These are phyloP conservation scores for Niebla homalea DNA, from an alignment of 495 filamentous ascomycete genomes.

Conservation along the genomic window DNA sequence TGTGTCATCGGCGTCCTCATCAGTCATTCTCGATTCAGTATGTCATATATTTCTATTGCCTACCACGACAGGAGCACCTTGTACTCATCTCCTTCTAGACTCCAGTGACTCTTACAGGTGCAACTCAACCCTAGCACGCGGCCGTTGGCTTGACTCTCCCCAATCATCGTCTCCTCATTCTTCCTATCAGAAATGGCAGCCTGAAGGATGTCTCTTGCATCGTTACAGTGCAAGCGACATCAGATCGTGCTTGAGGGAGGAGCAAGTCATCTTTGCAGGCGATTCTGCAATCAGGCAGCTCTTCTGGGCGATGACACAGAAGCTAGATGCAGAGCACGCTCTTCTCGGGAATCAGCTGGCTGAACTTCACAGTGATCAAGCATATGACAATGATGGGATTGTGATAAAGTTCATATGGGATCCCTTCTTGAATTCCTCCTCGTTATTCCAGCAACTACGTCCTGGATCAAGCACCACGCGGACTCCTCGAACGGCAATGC, in stretches of 20 bases:
- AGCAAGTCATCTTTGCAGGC: constrained; percentile 42
- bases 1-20: constrained; percentile 2
- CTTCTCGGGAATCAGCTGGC: constrained; percentile 19
- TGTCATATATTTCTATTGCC: neutral
- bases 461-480: neutral
- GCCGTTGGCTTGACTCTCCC: constrained; percentile 38
- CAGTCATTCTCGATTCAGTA: constrained; percentile 9
- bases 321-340: constrained; percentile 29
- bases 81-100: constrained; percentile 20
- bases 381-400: constrained; percentile 26
- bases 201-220: constrained; percentile 44
- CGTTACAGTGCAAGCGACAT: constrained; percentile 36
- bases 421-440: constrained; percentile 45
- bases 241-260: constrained; percentile 29
- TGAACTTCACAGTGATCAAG: constrained; percentile 30
- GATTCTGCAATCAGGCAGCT: constrained; percentile 45
- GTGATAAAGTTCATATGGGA: constrained; percentile 46
- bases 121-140: constrained; percentile 35
- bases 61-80: neutral
- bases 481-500: constrained; percentile 9
- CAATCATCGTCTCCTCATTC: constrained; percentile 9
- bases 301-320: constrained; percentile 43
- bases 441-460: constrained; percentile 28
- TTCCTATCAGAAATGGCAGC: constrained; percentile 38
- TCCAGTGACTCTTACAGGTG: constrained; percentile 41